Base-by-base conservation (phyloP, 2,329 filamentous ascomycete genomes). In the Diplodia mutila region DNA sequence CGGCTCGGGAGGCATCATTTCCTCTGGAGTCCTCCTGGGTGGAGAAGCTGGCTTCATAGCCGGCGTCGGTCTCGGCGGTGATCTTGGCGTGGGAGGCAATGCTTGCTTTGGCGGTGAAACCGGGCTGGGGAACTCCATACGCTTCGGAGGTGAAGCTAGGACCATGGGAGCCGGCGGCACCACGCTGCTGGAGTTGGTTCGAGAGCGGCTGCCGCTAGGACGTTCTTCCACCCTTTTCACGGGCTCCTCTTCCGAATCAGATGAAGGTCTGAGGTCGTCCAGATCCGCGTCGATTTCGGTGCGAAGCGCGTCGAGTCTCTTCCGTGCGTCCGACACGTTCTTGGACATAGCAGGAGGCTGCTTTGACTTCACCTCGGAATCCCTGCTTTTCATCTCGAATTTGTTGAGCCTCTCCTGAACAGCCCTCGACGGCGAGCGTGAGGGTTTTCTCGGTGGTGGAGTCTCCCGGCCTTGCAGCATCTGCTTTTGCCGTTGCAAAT, bases 401-500 rank as follows among this genome's bases (percentile, higher is more conserved):
- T 78, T 77, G 48, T 76, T 75, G 49, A 77, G 76, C 69, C 77
- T 76, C n/a, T 75, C 71, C 46, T 78, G 66, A n/a, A 65, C 39
- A 21, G 53, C 21, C 46, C 68, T 59, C 12, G 73, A 72, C 7
- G 74, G 73, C 63, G 61, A 65, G 21, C 48, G 61, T 12, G 61
- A 65, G 4, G 48, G 61, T 14, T 42, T 53, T 16, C 29, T 64
- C 48, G 73, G 64, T 2, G 81, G 78, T 39, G 90, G 87, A 0
- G 87, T 87, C 67, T 90, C 90, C 29, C 90, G 86, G 32, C 89
- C 91, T 73, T 91, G 87, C 70, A 94, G 91, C 76, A 97, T 87
- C 76, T 93, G 91, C 57, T 91, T 82, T 74, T 97, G 91, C 53
- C 93, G 88, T 75, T 96, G 90, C 5, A 91, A 87, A 73, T 92